These are phyloP conservation scores for Aureobasidium subglaciale DNA, from an alignment of 2,329 filamentous ascomycete species.

Conservation along the genomic window DNA sequence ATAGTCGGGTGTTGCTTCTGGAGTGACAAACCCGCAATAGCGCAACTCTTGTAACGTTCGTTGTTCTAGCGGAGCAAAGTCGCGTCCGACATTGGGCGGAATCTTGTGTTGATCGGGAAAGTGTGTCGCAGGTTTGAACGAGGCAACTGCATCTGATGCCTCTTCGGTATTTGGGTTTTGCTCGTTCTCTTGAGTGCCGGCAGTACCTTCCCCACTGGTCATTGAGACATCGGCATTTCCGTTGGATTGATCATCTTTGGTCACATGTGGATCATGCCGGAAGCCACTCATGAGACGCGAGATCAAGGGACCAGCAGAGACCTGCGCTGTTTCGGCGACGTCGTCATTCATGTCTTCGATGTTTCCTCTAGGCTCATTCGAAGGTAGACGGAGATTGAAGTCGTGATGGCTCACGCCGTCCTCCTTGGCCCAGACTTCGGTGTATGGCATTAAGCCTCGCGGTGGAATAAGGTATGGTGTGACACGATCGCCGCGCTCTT, in stretches of 20 bases:
- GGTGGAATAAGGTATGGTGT: constrained; percentile 80
- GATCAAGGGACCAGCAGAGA: constrained; percentile 82
- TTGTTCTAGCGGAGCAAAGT: constrained; percentile 82
- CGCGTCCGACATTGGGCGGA: constrained; percentile 59
- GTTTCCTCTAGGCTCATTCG: constrained; percentile 75
- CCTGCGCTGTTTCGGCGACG: constrained; percentile 76
- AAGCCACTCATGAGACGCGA: constrained; percentile 73
- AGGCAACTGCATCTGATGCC: constrained; percentile 37
- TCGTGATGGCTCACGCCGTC: constrained; percentile 75
- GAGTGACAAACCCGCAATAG: constrained; percentile 72
- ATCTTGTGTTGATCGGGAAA: constrained; percentile 47
- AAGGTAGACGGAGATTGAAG: constrained; percentile 55
- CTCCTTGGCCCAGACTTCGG: constrained; percentile 88
- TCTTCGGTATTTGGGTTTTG: constrained; percentile 19
- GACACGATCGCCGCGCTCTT: constrained; percentile 75
- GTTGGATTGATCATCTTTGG: constrained; percentile 45
- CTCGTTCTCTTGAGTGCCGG: constrained; percentile 29
- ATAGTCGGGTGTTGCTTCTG: constrained; percentile 61
- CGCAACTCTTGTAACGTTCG: constrained; percentile 85
- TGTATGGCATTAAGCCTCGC: constrained; percentile 77
- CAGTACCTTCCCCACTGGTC: constrained; percentile 37
- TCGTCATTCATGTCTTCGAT: constrained; percentile 85
- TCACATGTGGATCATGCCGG: constrained; percentile 61
- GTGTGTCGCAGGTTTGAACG: constrained; percentile 57
- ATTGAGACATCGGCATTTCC: constrained; percentile 36